Conservation (phyloP, 306 rosid genomes). For the Cucurbita argyrosperma region DNA sequence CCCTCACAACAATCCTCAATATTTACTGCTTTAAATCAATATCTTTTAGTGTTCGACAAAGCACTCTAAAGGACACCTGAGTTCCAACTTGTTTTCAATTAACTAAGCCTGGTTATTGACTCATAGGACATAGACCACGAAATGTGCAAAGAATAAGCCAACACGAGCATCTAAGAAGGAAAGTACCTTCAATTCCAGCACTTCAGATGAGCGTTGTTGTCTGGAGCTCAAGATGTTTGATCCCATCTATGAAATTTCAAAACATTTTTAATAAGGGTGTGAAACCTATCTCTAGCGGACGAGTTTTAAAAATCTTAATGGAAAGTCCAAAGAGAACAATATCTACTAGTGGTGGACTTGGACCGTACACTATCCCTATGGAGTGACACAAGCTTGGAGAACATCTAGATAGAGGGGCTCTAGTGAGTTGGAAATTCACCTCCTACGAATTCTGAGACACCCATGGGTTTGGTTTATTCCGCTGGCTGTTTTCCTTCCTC, state of each 20-base stretch:
- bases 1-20: too few relatives aligned
- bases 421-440: background rate
- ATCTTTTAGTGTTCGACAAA: background rate
- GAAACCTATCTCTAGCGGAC: too few relatives aligned
- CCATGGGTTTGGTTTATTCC: background rate
- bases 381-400: conserved; percentile 25
- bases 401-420: conserved; percentile 18
- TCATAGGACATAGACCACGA: background rate
- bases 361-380: background rate
- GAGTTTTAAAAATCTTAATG: too few relatives aligned
- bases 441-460: conserved; percentile 13
- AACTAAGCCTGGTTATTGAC: background rate
- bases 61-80: background rate
- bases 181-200: conserved; percentile 32
- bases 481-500: too few relatives aligned
- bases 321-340: too few relatives aligned
- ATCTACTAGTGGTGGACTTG: too few relatives aligned
- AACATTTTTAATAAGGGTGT: too few relatives aligned
- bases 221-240: conserved; percentile 19
- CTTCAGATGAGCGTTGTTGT: background rate
- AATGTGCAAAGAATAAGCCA: background rate
- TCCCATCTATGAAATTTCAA: background rate
- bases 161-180: background rate
- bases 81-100: background rate
- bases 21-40: background rate